Evolutionary conservation across 1,139 yeast genomes (phyloP).

Genomic region (Geotrichum carabidarum): DNA sequence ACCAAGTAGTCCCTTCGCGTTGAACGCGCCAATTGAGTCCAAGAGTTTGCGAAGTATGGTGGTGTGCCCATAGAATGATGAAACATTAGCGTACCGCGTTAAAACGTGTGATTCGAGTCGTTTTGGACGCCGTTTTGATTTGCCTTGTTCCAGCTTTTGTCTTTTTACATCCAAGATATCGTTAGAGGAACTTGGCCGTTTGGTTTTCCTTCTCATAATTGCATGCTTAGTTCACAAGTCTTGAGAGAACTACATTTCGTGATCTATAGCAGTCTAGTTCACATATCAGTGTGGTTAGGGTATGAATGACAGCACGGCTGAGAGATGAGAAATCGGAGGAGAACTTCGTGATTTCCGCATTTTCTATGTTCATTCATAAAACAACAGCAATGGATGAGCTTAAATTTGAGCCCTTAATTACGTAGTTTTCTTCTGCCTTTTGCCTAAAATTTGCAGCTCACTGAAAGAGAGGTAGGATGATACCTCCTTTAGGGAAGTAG

Average conservation of each 20-base stretch:
- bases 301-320: too few relatives aligned
- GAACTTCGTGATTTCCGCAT: too few relatives aligned
- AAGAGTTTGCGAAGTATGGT: neutral
- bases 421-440: too few relatives aligned
- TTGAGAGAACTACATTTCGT: too few relatives aligned
- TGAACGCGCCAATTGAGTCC: slow-evolving; percentile 1
- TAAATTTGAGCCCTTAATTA: too few relatives aligned
- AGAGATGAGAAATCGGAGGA: too few relatives aligned
- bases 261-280: too few relatives aligned
- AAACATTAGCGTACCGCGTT: slow-evolving; percentile 3
- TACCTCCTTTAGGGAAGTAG: too few relatives aligned
- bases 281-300: too few relatives aligned
- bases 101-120: neutral
- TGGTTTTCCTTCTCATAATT: neutral
- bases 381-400: too few relatives aligned
- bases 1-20: neutral
- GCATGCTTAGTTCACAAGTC: neutral
- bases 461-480: slow-evolving; percentile 1
- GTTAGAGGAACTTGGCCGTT: neutral
- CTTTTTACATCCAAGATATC: neutral
- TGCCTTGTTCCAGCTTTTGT: neutral
- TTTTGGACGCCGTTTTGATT: neutral
- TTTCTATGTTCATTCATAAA: too few relatives aligned
- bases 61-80: neutral
- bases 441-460: neutral